Evolutionary conservation across 352 stramenopile genomes (phyloP).

Genomic region (Phytopythium montanum): DNA sequence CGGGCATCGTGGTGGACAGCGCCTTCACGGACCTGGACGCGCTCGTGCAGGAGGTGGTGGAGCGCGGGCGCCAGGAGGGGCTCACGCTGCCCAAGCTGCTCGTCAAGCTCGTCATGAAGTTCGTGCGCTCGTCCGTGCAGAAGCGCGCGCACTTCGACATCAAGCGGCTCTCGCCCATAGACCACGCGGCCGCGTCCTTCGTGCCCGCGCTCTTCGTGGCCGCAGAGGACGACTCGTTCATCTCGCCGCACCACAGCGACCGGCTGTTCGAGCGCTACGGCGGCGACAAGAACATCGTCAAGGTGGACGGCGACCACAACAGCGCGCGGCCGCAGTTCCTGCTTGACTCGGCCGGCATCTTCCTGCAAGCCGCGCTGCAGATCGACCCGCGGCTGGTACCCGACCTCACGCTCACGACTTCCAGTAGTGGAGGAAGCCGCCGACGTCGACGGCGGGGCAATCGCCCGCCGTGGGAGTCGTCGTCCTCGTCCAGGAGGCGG

Average conservation of each 20-base stretch:
- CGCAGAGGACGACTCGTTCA: conserved; percentile 95
- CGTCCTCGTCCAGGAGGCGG: conserved; percentile 21
- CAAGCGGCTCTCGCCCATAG: conserved; percentile 69
- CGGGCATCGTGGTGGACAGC: conserved; percentile 96
- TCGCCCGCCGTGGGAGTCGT: conserved; percentile 18
- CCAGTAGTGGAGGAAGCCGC: background rate
- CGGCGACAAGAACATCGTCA: conserved; percentile 98
- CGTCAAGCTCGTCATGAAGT: conserved; percentile 90
- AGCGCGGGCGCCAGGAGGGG: conserved; percentile 92
- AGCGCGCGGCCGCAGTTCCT: conserved; percentile 94
- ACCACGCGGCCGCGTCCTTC: conserved; percentile 92
- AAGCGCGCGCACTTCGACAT: conserved; percentile 89
- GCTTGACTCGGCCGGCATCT: conserved; percentile 95
- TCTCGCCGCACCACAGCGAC: conserved; percentile 84
- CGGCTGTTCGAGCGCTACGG: conserved; percentile 88
- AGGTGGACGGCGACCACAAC: conserved; percentile 98
- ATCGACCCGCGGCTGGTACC: conserved; percentile 45
- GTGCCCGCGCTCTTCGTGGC: conserved; percentile 96
- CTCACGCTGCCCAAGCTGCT: conserved; percentile 91
- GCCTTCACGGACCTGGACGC: conserved; percentile 96
- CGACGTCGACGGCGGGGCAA: background rate
- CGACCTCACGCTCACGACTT: conserved; percentile 20
- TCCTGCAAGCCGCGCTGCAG: conserved; percentile 92
- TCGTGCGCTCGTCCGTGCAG: conserved; percentile 90
- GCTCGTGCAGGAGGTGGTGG: conserved; percentile 97